Evolutionary conservation across 805 yeast species (phyloP).

Genomic region (Myxozyma udenii): DNA sequence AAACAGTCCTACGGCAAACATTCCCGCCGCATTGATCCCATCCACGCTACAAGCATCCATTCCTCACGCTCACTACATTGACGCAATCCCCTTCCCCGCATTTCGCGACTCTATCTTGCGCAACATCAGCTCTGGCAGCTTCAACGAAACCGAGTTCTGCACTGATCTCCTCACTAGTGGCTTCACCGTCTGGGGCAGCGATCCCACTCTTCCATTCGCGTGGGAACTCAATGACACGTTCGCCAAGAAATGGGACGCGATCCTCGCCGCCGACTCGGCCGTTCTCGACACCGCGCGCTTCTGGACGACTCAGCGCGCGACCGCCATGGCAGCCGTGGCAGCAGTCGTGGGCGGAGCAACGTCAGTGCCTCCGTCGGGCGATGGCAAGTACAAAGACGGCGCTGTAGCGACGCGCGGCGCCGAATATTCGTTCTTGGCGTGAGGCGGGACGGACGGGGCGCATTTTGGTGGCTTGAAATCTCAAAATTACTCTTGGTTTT

Average conservation of each 20-base stretch:
- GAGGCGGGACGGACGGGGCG: too few species aligned
- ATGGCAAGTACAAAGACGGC: too few species aligned
- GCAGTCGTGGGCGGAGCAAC: too few species aligned
- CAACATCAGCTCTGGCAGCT: constrained; percentile 10
- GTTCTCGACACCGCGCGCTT: constrained; percentile 1
- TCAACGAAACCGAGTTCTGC: constrained; percentile 24
- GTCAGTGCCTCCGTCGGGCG: too few species aligned
- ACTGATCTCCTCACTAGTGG: constrained; percentile 20
- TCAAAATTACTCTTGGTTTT: too few species aligned
- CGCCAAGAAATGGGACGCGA: constrained; percentile 23
- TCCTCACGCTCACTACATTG: constrained; percentile 24
- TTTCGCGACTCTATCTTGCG: constrained; percentile 17
- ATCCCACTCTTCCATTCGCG: constrained; percentile 18
- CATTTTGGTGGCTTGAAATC: too few species aligned
- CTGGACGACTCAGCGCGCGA: background rate
- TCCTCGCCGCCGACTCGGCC: constrained; percentile 15
- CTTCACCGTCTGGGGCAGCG: constrained; percentile 23
- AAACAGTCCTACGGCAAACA: too few species aligned
- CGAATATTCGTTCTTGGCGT: too few species aligned
- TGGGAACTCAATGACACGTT: constrained; percentile 20
- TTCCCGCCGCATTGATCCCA: constrained; percentile 18
- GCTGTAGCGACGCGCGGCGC: too few species aligned
- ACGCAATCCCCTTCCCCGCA: constrained; percentile 19
- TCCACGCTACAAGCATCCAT: constrained; percentile 17
- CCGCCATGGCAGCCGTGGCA: background rate